phyloP scores from a whole-genome alignment of 371 early-diverging fungal genomes.

The Umbelopsis sp. region DNA sequence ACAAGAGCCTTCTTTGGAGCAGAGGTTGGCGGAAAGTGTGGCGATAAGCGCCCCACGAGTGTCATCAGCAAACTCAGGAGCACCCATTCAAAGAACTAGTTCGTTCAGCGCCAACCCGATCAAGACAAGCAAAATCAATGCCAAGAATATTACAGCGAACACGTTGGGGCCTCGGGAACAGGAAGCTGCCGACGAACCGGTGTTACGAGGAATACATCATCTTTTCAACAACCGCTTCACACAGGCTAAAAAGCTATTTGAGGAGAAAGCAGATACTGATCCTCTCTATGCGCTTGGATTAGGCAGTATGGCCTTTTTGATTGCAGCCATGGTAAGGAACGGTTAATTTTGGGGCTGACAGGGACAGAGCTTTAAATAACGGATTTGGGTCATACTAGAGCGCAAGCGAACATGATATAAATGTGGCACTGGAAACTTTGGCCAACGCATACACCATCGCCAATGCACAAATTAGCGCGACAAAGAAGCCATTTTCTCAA shows the following conservation, averaged over 20 bases:
- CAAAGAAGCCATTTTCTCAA: conserved; percentile 32
- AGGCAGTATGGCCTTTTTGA: conserved; percentile 15
- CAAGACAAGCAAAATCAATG: conserved; percentile 4
- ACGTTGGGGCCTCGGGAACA: conserved; percentile 43
- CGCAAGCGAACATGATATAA: conserved; percentile 52
- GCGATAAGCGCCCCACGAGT: conserved; percentile 4
- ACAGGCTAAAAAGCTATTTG: conserved; percentile 35
- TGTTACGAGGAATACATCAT: conserved; percentile 42
- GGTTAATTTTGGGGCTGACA: background rate
- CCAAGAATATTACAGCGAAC: conserved; percentile 26
- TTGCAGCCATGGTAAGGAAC: conserved; percentile 29
- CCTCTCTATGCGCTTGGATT: conserved; percentile 13
- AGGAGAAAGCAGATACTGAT: conserved; percentile 24
- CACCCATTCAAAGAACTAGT: background rate
- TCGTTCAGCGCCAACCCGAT: conserved; percentile 3
- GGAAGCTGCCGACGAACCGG: conserved; percentile 40
- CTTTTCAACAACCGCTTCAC: conserved; percentile 51
- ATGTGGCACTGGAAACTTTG: conserved; percentile 44
- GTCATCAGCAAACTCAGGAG: background rate
- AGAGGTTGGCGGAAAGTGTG: conserved; percentile 1
- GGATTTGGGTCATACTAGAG: conserved; percentile 32
- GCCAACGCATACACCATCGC: conserved; percentile 45
- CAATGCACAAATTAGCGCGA: conserved; percentile 48
- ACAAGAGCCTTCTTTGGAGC: conserved; percentile 3
- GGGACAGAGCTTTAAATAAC: background rate